A percentile compares a stretch with the other conserved stretches of the same genome.
phyloP scores from a whole-genome alignment of 192 early-diverging fungal species.

The Pilaira anomala region DNA sequence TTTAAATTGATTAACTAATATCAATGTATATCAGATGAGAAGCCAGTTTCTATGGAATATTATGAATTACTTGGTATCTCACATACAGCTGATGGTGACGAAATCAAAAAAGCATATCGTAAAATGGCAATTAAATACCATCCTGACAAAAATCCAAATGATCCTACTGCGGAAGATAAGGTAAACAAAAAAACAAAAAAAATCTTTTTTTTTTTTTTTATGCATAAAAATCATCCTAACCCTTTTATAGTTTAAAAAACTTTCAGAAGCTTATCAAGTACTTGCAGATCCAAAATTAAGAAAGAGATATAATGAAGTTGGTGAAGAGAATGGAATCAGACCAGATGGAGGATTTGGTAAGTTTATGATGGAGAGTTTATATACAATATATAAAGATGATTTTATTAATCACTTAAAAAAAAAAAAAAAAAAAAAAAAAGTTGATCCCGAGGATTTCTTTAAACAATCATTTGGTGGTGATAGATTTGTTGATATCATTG shows the following conservation, averaged over 20 bases:
- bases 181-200: neutral
- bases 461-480: constrained; percentile 96
- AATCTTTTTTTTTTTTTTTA: neutral
- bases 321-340: constrained; percentile 56
- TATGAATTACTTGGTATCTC: constrained; percentile 86
- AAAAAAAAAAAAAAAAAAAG: constrained; percentile 33
- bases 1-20: constrained; percentile 47
- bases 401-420: constrained; percentile 5
- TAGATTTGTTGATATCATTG: constrained; percentile 95
- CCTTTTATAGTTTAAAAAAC: constrained; percentile 74
- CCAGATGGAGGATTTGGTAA: constrained; percentile 66
- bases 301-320: constrained; percentile 85
- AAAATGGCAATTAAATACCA: constrained; percentile 81
- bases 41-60: constrained; percentile 78
- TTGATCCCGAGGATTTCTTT: constrained; percentile 95
- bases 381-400: neutral
- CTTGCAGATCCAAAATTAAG: constrained; percentile 89
- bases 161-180: constrained; percentile 37
- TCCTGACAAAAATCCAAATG: constrained; percentile 75
- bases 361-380: no score
- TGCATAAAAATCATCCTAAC: neutral
- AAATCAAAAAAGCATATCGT: constrained; percentile 95
- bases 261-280: constrained; percentile 96
- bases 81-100: constrained; percentile 66
- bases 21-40: constrained; percentile 50